Base-by-base conservation (phyloP, 2,329 filamentous ascomycete genomes). In the Stagonosporopsis vannaccii region DNA sequence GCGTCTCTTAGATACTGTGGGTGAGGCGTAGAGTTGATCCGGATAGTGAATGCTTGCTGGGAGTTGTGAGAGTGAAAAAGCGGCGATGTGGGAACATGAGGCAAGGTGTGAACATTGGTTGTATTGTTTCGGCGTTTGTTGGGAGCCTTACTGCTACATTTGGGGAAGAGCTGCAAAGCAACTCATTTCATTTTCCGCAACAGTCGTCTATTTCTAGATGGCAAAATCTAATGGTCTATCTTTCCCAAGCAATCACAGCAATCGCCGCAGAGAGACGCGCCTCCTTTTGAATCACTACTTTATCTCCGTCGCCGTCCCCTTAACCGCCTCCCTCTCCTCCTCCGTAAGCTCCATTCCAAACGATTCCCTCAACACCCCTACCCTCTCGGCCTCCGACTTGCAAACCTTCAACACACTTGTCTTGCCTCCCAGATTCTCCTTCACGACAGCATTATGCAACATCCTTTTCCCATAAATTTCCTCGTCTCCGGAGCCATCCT, bases 391-490 rank as follows among this genome's bases (percentile, higher is more conserved):
- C 41, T 82, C 76, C 0, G 70, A 74, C 47, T 67, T 62, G 46
- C 77, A 75, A n/a, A 74, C 67, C 49, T 75, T 61, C 13, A 78
- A 60, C 11, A 77, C 60, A 41, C 70, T 68, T 13, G 76, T 78
- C 61, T 72, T 76, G 1, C 78, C 78, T 7, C 75, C 75, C 19
- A 78, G 61, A 46, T 79, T 80, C 66, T 75, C 71, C 58, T 80
- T 79, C 2, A 81, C 78, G 11, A 77, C 70, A 0, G 78, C 78
- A 8, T 77, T 75, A 36, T 80, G 75, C 39, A 82, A 43, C 46
- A 72, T 77, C 17, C 68, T 75, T 15, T 75, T 75, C 17, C 72
- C 75, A 22, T 74, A 62, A 54, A 77, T 62, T 51, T 75, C 58
- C 57, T 66, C 51, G 5, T 74, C 57, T 55, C 67, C 66, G 0